Conservation (phyloP, 2,329 filamentous ascomycete species). For the Pseudocercospora macadamiae region DNA sequence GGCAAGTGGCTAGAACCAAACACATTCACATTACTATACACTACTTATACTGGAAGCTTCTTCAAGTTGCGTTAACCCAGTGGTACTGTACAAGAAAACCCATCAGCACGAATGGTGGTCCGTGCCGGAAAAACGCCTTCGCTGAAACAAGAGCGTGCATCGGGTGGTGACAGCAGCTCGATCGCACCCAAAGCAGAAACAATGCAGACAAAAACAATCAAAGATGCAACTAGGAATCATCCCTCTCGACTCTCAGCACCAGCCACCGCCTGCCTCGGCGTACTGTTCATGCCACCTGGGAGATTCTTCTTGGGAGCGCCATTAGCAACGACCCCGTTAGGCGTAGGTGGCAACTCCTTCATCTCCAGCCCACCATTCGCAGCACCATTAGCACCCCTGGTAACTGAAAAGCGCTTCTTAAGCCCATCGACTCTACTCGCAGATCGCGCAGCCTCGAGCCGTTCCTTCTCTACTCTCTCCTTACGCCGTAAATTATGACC, state of each 20-base stretch:
- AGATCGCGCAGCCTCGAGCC: conserved; percentile 28
- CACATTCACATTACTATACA: neutral
- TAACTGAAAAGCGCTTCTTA: conserved; percentile 49
- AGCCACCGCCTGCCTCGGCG: conserved; percentile 17
- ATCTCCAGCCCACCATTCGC: conserved; percentile 64
- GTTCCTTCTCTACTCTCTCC: conserved; percentile 17
- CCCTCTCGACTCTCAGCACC: too few relatives aligned
- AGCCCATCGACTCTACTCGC: conserved; percentile 53
- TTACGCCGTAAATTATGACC: conserved; percentile 47
- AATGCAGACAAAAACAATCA: too few relatives aligned
- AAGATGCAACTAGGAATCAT: too few relatives aligned
- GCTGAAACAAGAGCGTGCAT: too few relatives aligned
- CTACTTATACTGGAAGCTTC: neutral
- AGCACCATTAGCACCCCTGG: conserved; percentile 6
- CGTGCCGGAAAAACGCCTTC: too few relatives aligned
- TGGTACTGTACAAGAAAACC: neutral
- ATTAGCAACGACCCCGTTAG: conserved; percentile 11
- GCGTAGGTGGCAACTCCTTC: conserved; percentile 51
- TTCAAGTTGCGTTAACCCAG: neutral
- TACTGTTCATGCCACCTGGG: conserved; percentile 16
- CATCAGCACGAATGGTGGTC: too few relatives aligned
- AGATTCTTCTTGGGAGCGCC: conserved; percentile 1
- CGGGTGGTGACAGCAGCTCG: too few relatives aligned
- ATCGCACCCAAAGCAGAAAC: too few relatives aligned
- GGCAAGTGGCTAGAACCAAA: neutral